Base-by-base conservation (phyloP, 371 early-diverging fungal species). In the Actinomortierella ambigua region DNA sequence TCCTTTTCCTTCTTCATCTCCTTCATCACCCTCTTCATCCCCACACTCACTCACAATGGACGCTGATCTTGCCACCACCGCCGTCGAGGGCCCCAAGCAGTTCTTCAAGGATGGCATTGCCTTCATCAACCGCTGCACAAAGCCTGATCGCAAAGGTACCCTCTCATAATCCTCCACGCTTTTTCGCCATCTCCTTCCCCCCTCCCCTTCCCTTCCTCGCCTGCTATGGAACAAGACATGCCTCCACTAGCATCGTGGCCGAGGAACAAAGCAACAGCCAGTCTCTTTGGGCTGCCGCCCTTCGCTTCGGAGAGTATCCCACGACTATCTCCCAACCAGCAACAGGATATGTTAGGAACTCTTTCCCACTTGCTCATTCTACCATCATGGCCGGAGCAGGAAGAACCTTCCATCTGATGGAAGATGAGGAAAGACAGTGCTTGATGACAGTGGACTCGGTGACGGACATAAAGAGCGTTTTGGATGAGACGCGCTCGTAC, bases 71-170 rank as follows among this genome's bases (percentile, higher is more conserved):
- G 68, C 82, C 39, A 78, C 82, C 62, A 79, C 85, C 61, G 70
- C 93, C 53, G 78, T 93, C 51, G 97, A 95, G 41, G 91, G 87
- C 41, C 97, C 97, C 61, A 88, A 86, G 77, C 90, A 93, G 78
- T 95, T 97, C 77, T 77, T 87, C 56, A 96, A 96, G 82, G 97
- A 97, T 58, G 90, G 93, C 50, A 67, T 90, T 49, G 90, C 91
- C 77, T 90, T 98, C 61, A 78, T 98, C 68, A 92, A 93, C 83
- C 88, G 95, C 42, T 98, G 98, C 84, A 93, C 94, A 63, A 98
- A 98, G 86, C 98, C 98, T 56, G 94, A 93, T 87, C 86, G 88
- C 80, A 90, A 89, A 85, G 96, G 96, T 96, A 82, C 47, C 63
- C 50, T 17, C n/a, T 9, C 4, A 1, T 17, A 14, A 9, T n/a